These are phyloP conservation scores for Setomelanomma holmii DNA, from an alignment of 2,329 filamentous ascomycete genomes.

Conservation along the genomic window DNA sequence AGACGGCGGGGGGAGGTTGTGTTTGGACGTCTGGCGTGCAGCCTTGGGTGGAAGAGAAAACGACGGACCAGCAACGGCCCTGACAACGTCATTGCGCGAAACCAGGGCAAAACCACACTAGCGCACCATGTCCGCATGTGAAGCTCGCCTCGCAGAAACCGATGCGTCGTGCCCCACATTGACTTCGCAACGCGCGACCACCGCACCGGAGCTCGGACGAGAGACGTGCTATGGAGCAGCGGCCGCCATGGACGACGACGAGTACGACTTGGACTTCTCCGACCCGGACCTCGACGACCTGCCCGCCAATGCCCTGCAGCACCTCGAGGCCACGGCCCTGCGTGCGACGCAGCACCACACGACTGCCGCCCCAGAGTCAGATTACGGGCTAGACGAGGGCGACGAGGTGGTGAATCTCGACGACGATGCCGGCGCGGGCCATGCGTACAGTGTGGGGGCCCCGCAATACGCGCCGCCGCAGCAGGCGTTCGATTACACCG, in stretches of 20 bases:
- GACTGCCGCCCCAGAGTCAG: constrained; percentile 23
- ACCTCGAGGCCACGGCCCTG: constrained; percentile 55
- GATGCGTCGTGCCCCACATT: constrained; percentile 17
- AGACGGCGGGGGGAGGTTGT: constrained; percentile 1
- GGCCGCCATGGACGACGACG: constrained; percentile 45
- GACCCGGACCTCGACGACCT: constrained; percentile 56
- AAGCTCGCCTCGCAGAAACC: constrained; percentile 8
- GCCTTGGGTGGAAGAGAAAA: background rate
- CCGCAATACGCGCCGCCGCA: constrained; percentile 9
- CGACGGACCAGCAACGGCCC: constrained; percentile 5
- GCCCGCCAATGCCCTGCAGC: constrained; percentile 53
- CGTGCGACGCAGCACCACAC: constrained; percentile 44
- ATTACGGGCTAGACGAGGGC: constrained; percentile 57
- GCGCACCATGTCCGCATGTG: constrained; percentile 13
- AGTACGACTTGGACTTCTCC: constrained; percentile 55
- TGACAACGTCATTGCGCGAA: constrained; percentile 19
- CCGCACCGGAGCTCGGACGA: background rate
- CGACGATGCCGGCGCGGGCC: constrained; percentile 28
- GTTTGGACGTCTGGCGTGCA: constrained; percentile 7
- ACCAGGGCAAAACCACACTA: background rate
- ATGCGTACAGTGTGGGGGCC: constrained; percentile 1
- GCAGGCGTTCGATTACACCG: constrained; percentile 3
- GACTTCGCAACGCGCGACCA: background rate
- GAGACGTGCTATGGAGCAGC: constrained; percentile 11
- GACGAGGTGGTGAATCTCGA: constrained; percentile 54